Conservation (phyloP, 108 stramenopile genomes). For the Fragilariopsis cylindrus region DNA sequence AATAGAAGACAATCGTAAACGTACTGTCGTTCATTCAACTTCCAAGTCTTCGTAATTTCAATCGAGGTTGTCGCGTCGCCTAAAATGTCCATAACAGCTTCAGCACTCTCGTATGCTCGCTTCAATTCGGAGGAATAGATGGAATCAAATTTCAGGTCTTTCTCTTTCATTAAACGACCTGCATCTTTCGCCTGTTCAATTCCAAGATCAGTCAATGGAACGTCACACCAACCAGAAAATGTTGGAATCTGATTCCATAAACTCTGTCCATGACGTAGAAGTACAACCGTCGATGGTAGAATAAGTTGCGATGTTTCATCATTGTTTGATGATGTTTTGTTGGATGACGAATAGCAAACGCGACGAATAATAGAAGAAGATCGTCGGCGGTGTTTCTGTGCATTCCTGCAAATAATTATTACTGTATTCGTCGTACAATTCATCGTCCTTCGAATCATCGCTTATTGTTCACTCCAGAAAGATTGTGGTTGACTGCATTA, state of each 20-base stretch:
- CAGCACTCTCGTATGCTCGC: constrained; percentile 71
- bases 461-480: no score
- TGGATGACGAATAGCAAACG: background rate
- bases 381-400: background rate
- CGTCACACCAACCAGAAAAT: constrained; percentile 81
- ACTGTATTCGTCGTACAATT: background rate
- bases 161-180: constrained; percentile 60
- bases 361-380: background rate
- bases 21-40: constrained; percentile 49
- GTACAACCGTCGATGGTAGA: constrained; percentile 22
- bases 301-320: background rate
- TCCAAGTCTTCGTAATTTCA: constrained; percentile 10
- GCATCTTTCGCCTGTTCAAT: constrained; percentile 71
- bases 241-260: constrained; percentile 34
- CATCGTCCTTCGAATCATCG: no score
- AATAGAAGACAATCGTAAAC: background rate
- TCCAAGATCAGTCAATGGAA: constrained; percentile 79
- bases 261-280: constrained; percentile 38
- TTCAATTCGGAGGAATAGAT: constrained; percentile 88
- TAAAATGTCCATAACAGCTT: constrained; percentile 58
- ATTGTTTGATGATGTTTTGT: background rate
- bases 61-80: constrained; percentile 26
- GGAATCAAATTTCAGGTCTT: constrained; percentile 58
- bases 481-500: no score
- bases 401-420: background rate